Base-by-base conservation (phyloP, 257 asterid genomes). In the Salvia splendens region DNA sequence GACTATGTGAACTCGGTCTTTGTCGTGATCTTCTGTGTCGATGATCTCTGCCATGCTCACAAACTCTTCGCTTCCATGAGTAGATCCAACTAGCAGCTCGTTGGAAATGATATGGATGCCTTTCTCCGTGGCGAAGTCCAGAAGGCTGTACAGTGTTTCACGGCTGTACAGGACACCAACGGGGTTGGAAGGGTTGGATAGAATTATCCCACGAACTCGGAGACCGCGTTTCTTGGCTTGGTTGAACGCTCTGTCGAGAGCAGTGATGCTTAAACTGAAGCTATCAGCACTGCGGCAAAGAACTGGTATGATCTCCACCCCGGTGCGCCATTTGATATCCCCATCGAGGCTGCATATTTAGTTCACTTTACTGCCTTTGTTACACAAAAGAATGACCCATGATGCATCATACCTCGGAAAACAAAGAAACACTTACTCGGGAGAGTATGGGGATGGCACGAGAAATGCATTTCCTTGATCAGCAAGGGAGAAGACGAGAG, bases 381-480 rank as follows among this genome's bases (percentile, higher is more conserved):
- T 40, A 50, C 3, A 40, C 49, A 20, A 61, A 63, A 43, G 15
- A 70, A 59, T 12, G 41, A 15, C 16, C 30, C 1, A 24, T 24
- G 30, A 24, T 24, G 30, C 30, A 24, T 24, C 30, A 24, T 24
- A 24, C 30, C 30, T 24, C 24, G 59, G 30, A 5, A 61, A 30
- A 48, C 9, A 40, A 16, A 15, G 58, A 10, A 46, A 41, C 14
- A 78, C 90, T 84, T 81, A 86, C 94, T 79, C 88, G 1, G 91
- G 91, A 73, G 68, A 77, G 78, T 86, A 86, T 3, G 94, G 94
- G 0, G 94, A 77, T 5, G 94, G 94, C 30, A 82, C 82, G 50
- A 86, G 94, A 77, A 86, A 84, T 40, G 94, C 90, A 73, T 84
- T 86, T 78, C 91, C 91, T 12, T 83, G 85, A 71, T 84, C 88